These are phyloP conservation scores for Malassezia arunalokei DNA, from an alignment of 1,284 basidiomycete species.

Conservation along the genomic window DNA sequence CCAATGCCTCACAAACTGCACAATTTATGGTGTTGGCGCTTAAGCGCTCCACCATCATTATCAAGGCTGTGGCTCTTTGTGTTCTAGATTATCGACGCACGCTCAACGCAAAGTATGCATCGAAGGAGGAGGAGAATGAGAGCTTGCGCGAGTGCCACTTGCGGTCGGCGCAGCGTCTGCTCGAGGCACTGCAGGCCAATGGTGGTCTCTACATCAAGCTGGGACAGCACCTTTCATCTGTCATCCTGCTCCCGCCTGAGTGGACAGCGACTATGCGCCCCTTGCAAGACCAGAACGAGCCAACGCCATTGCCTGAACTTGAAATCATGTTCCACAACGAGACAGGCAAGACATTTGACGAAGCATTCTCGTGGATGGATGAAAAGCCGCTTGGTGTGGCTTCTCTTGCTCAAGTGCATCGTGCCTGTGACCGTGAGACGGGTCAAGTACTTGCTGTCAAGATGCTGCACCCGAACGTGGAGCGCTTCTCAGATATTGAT, in stretches of 20 bases:
- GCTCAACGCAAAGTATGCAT: constrained; percentile 26
- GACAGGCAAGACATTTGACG: constrained; percentile 38
- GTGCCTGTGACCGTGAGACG: constrained; percentile 56
- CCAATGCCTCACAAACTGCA: constrained; percentile 8
- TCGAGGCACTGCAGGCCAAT: constrained; percentile 51
- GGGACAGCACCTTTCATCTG: constrained; percentile 53
- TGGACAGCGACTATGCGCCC: constrained; percentile 56
- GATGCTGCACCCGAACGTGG: constrained; percentile 86
- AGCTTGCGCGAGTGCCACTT: constrained; percentile 39
- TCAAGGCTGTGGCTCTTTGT: constrained; percentile 41
- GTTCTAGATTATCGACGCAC: constrained; percentile 43
- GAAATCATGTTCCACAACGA: constrained; percentile 41
- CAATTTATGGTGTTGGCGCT: constrained; percentile 33
- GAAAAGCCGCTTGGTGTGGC: constrained; percentile 85
- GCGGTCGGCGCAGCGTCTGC: constrained; percentile 37
- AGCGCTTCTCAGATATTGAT: constrained; percentile 85
- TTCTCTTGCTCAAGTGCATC: constrained; percentile 84
- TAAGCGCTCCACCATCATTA: constrained; percentile 37
- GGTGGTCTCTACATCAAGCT: constrained; percentile 90
- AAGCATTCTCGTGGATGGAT: constrained; percentile 60
- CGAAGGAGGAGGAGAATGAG: constrained; percentile 25
- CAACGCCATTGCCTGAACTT: constrained; percentile 41
- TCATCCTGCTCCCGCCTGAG: constrained; percentile 66
- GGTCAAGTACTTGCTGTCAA: constrained; percentile 71
- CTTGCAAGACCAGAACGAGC: constrained; percentile 46